These are phyloP conservation scores for Oryza meridionalis DNA, from an alignment of 176 grass and related monocot genomes.

Conservation along the genomic window DNA sequence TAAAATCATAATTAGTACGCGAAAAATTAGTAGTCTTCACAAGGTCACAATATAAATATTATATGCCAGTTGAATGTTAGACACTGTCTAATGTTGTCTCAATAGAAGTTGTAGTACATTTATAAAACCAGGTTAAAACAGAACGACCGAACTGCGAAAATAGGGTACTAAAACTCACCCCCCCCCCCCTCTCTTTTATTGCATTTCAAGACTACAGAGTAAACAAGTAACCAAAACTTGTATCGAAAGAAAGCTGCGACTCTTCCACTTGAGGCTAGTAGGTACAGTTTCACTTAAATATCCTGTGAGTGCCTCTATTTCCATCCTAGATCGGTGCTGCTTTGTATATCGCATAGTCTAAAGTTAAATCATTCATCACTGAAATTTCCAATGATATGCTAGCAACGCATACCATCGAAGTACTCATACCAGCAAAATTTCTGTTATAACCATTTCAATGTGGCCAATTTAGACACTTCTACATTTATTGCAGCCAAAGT, in stretches of 20 bases:
- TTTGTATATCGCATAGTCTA: not conserved
- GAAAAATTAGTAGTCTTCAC: not conserved
- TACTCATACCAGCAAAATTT: not conserved
- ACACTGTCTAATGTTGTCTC: not conserved
- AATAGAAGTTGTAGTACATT: not conserved
- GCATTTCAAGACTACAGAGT: not conserved
- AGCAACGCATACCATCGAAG: not conserved
- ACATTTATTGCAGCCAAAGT: not conserved
- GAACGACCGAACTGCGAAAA: not conserved
- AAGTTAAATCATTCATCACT: not conserved
- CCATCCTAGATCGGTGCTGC: not conserved
- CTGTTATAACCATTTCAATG: slow-evolving; percentile 4
- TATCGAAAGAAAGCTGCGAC: not conserved
- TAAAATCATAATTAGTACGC: slow-evolving; percentile 27
- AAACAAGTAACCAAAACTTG: slow-evolving; percentile 9
- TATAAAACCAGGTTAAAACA: not conserved
- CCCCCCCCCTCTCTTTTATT: too few species aligned
- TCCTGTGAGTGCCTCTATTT: slow-evolving; percentile 7
- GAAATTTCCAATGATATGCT: not conserved
- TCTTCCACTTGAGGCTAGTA: not conserved
- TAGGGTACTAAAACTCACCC: not conserved
- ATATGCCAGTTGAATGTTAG: not conserved
- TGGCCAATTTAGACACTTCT: not conserved
- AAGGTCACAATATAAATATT: not conserved
- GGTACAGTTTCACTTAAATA: not conserved